Evolutionary conservation across 2,329 filamentous ascomycete species (phyloP).

Genomic region (Colletotrichum truncatum): DNA sequence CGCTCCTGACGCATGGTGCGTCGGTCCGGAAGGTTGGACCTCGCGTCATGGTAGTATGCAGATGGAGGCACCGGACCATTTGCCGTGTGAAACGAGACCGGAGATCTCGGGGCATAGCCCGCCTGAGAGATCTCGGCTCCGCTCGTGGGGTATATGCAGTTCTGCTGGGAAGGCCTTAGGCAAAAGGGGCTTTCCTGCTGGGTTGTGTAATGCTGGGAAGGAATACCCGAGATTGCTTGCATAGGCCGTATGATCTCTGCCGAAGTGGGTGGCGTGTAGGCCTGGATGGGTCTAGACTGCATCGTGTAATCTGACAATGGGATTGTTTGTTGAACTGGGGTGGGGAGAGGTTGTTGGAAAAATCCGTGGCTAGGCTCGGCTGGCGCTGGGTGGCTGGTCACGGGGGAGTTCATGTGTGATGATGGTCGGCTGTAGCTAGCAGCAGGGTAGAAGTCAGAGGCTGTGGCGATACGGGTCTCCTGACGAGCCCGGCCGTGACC

Average conservation of each 20-base stretch:
- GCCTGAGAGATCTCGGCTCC: constrained; percentile 18
- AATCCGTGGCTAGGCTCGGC: constrained; percentile 9
- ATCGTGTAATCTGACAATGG: constrained; percentile 19
- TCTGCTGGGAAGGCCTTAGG: constrained; percentile 11
- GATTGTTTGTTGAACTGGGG: constrained; percentile 8
- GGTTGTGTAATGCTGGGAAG: constrained; percentile 21
- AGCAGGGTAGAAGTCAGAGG: constrained; percentile 15
- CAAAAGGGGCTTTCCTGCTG: constrained; percentile 21
- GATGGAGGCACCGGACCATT: not conserved
- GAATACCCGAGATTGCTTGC: constrained; percentile 13
- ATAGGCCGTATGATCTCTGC: constrained; percentile 27
- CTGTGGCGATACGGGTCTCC: constrained; percentile 1
- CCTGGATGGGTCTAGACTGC: constrained; percentile 17
- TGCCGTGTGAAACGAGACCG: constrained; percentile 4
- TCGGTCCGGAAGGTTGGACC: constrained; percentile 22
- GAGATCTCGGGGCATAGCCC: constrained; percentile 21
- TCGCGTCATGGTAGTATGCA: constrained; percentile 18
- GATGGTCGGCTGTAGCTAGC: constrained; percentile 21
- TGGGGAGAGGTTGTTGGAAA: constrained; percentile 20
- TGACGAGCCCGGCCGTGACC: constrained; percentile 5
- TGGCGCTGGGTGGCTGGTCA: constrained; percentile 13
- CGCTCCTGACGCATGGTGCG: constrained; percentile 23
- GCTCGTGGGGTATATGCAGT: constrained; percentile 11
- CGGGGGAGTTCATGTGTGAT: constrained; percentile 19
- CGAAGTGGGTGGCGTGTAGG: constrained; percentile 19